phyloP scores from a whole-genome alignment of 768 basidiomycete genomes.

The Russula lepida region DNA sequence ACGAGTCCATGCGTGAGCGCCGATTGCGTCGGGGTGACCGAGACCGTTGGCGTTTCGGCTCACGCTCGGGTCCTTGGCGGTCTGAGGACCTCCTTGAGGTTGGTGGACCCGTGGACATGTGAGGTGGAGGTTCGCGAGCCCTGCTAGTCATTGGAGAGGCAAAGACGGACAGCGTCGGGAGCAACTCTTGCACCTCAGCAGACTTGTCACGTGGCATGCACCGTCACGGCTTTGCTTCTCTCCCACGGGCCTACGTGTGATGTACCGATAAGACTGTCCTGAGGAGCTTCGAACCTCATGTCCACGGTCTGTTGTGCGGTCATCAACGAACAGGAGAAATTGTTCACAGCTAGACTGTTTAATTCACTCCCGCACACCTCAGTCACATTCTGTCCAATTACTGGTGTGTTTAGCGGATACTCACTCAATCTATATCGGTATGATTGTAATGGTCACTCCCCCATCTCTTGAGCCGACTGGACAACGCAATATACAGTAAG shows the following conservation, averaged over 20 bases:
- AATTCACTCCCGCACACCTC: too few relatives aligned
- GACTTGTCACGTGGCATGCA: conserved; percentile 8
- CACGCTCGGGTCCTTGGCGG: conserved; percentile 5
- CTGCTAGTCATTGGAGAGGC: conserved; percentile 14
- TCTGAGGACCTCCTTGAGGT: conserved; percentile 11
- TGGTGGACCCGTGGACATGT: background rate
- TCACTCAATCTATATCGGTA: too few relatives aligned
- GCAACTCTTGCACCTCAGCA: background rate
- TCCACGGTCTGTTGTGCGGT: background rate
- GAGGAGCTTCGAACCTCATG: background rate
- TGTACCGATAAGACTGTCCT: background rate
- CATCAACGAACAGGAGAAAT: too few relatives aligned
- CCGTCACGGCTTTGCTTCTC: background rate
- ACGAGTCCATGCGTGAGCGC: conserved; percentile 17
- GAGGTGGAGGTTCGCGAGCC: conserved; percentile 11
- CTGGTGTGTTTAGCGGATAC: too few relatives aligned
- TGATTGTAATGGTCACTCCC: too few relatives aligned
- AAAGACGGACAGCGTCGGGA: background rate
- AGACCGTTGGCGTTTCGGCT: conserved; percentile 9
- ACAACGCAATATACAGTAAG: too few relatives aligned
- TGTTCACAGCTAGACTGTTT: too few relatives aligned
- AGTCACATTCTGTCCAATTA: background rate
- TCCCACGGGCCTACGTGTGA: background rate
- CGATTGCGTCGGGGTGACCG: conserved; percentile 15
- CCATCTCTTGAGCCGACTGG: too few relatives aligned